phyloP scores from a whole-genome alignment of 352 stramenopile species.

The Phytopythium helicoides region DNA sequence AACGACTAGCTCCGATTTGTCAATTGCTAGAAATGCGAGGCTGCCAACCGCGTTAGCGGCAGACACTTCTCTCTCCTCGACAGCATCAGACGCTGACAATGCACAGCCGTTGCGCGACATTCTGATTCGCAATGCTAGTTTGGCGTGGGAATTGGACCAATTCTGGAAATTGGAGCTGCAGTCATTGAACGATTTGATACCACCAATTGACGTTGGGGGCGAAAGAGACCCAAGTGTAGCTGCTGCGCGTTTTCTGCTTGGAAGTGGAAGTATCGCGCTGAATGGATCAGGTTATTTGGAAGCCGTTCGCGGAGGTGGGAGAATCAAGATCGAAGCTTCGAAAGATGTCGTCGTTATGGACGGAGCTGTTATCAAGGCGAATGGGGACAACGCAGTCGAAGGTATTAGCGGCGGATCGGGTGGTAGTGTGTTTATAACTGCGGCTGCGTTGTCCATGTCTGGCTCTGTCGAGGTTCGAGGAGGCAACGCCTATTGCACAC shows the following conservation, averaged over 20 bases:
- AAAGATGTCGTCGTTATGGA: conserved; percentile 70
- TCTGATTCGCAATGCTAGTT: conserved; percentile 36
- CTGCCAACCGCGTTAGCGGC: neutral
- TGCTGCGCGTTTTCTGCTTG: conserved; percentile 43
- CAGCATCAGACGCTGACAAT: neutral
- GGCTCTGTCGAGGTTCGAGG: conserved; percentile 45
- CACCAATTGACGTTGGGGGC: conserved; percentile 5
- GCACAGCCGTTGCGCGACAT: conserved; percentile 10
- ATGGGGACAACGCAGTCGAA: conserved; percentile 36
- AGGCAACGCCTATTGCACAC: conserved; percentile 44
- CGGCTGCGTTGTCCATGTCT: conserved; percentile 44
- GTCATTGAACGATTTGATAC: conserved; percentile 16
- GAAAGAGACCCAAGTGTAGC: conserved; percentile 18
- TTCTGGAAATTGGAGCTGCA: conserved; percentile 38
- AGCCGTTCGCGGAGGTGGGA: conserved; percentile 38
- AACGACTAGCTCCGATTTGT: neutral
- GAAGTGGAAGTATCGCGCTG: conserved; percentile 34
- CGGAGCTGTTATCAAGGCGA: conserved; percentile 42
- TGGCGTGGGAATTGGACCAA: conserved; percentile 44
- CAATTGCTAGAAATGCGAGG: neutral
- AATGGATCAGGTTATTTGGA: neutral
- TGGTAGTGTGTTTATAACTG: conserved; percentile 48
- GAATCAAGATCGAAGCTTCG: conserved; percentile 63
- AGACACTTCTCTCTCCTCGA: neutral
- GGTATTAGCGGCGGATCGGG: conserved; percentile 48